phyloP scores from a whole-genome alignment of 371 early-diverging fungal species.

The Blyttiomyces sp. region DNA sequence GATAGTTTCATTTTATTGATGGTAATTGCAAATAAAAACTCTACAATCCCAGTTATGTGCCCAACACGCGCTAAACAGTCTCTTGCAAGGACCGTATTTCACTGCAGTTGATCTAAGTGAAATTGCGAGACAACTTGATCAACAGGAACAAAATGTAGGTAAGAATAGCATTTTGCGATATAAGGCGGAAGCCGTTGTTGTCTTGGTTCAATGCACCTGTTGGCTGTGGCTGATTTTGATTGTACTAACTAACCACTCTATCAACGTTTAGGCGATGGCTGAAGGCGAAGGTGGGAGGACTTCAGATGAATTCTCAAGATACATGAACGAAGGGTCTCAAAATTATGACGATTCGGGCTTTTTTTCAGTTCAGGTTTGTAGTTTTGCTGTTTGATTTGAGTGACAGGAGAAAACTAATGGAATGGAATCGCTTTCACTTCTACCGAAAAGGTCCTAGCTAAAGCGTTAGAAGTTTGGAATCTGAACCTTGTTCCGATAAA shows the following conservation, averaged over 20 bases:
- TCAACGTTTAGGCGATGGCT: constrained; percentile 33
- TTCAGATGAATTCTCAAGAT: too few species aligned
- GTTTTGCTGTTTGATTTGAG: too few species aligned
- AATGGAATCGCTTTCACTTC: not conserved
- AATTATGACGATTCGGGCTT: constrained; percentile 81
- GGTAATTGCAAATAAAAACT: too few species aligned
- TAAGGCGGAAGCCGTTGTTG: too few species aligned
- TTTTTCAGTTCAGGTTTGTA: constrained; percentile 77
- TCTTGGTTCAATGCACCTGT: too few species aligned
- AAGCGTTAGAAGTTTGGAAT: constrained; percentile 67
- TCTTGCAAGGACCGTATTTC: constrained; percentile 70
- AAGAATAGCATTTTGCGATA: too few species aligned
- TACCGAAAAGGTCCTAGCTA: constrained; percentile 22
- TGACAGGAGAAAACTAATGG: not conserved
- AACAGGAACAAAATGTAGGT: constrained; percentile 36
- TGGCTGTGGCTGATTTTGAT: not conserved
- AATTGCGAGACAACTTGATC: constrained; percentile 61
- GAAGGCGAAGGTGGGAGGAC: constrained; percentile 29
- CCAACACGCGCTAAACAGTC: constrained; percentile 64
- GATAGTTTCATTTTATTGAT: too few species aligned
- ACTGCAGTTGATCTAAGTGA: constrained; percentile 70
- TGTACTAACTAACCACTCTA: not conserved
- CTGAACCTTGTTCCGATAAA: constrained; percentile 58
- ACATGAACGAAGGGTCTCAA: too few species aligned
- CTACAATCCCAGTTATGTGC: constrained; percentile 70